Evolutionary conservation across 805 yeast genomes (phyloP).

Genomic region (Pichia kluyveri): DNA sequence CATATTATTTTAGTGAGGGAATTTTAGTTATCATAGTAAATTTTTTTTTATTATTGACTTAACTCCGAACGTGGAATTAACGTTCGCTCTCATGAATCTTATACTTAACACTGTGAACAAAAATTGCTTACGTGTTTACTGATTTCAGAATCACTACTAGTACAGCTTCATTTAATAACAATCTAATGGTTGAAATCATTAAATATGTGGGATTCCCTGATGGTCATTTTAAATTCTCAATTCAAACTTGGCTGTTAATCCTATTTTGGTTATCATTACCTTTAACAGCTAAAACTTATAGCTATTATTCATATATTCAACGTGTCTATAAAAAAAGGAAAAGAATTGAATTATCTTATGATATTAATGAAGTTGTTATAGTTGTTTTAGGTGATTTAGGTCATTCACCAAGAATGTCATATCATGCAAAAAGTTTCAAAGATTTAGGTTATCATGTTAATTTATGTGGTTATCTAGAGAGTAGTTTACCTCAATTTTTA

Average conservation of each 20-base stretch:
- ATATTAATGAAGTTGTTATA: conserved; percentile 51
- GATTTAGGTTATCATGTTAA: conserved; percentile 64
- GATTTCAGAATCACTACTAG: no score
- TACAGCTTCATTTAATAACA: no score
- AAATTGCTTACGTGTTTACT: no score
- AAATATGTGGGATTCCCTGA: conserved; percentile 17
- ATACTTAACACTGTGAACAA: no score
- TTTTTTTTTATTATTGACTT: no score
- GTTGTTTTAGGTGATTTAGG: conserved; percentile 90
- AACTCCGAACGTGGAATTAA: no score
- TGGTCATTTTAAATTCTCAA: conserved; percentile 20
- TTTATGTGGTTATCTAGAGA: conserved; percentile 73
- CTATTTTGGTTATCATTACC: conserved; percentile 40
- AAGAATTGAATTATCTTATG: conserved; percentile 9
- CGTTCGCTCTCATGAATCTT: no score
- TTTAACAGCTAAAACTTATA: conserved; percentile 33
- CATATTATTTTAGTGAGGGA: no score
- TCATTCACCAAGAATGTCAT: conserved; percentile 89
- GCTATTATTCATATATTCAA: conserved; percentile 24
- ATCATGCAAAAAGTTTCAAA: conserved; percentile 79
- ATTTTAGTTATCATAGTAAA: no score
- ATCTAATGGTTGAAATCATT: conserved; percentile 4
- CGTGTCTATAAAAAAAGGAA: conserved; percentile 6
- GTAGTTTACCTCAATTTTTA: conserved; percentile 41
- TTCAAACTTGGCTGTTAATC: conserved; percentile 38